A percentile compares a stretch with the other conserved stretches of the same genome.
phyloP scores from a whole-genome alignment of 2,329 filamentous ascomycete genomes.

The Colletotrichum siamense region DNA sequence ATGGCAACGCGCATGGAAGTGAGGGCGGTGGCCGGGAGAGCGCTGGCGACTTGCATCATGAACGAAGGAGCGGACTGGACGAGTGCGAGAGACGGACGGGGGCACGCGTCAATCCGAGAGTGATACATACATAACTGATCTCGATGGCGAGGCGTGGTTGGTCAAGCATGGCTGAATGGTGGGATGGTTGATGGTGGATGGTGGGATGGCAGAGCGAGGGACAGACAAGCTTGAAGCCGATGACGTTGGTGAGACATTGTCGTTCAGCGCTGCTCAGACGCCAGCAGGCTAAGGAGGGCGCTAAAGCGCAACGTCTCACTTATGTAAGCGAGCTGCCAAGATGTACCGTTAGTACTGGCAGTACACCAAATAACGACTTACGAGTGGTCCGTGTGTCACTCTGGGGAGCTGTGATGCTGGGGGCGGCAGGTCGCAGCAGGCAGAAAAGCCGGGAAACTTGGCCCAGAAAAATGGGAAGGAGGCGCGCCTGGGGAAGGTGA shows the following conservation, averaged over 20 bases:
- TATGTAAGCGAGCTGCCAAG: neutral
- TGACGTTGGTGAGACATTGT: slow-evolving; percentile 21
- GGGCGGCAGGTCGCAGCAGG: neutral
- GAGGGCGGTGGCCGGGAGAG: neutral
- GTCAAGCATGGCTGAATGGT: neutral
- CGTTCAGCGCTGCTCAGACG: neutral
- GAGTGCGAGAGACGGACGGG: neutral
- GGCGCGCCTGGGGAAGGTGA: neutral
- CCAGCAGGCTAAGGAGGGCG: neutral
- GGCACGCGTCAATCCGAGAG: neutral
- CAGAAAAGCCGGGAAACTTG: neutral
- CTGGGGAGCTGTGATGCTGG: neutral
- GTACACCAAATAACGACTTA: neutral
- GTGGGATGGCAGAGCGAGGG: neutral
- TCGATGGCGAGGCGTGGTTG: neutral
- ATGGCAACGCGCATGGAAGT: slow-evolving; percentile 2
- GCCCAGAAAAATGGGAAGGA: neutral
- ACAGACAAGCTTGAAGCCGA: slow-evolving; percentile 2
- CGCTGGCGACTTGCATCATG: neutral
- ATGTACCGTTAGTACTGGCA: neutral
- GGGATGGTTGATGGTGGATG: neutral
- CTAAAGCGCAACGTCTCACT: neutral
- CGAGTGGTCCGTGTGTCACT: neutral
- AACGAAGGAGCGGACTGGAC: neutral
- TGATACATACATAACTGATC: neutral